A percentile compares a stretch with the other conserved stretches of the same genome.
phyloP scores from a whole-genome alignment of 345 rosid species.

The Populus tremula region DNA sequence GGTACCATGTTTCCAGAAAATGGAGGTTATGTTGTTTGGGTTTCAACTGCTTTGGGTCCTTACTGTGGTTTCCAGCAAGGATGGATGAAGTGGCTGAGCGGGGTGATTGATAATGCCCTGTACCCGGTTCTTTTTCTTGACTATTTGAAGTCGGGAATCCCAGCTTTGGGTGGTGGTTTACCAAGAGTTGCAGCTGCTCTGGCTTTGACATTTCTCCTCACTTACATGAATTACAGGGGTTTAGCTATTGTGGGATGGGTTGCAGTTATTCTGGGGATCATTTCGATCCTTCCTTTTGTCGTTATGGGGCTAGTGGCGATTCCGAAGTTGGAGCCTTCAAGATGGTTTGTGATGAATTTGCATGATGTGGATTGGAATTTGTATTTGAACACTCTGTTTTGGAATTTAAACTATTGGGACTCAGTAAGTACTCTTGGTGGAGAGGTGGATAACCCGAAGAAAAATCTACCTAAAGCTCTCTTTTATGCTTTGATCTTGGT shows the following conservation, averaged over 20 bases:
- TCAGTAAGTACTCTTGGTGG: constrained; percentile 72
- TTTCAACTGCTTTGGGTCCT: constrained; percentile 62
- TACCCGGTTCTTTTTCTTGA: constrained; percentile 76
- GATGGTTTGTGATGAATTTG: constrained; percentile 58
- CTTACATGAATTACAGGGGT: constrained; percentile 71
- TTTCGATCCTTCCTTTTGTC: constrained; percentile 67
- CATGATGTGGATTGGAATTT: constrained; percentile 55
- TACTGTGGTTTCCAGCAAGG: constrained; percentile 87
- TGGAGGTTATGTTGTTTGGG: constrained; percentile 89
- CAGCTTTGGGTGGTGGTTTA: constrained; percentile 51
- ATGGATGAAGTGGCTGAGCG: constrained; percentile 85
- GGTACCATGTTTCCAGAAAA: constrained; percentile 81
- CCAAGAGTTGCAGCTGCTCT: constrained; percentile 46
- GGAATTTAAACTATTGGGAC: constrained; percentile 83
- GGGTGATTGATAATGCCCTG: constrained; percentile 70
- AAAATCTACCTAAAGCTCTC: constrained; percentile 65
- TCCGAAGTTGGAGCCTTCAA: constrained; percentile 59
- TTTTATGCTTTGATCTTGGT: constrained; percentile 63
- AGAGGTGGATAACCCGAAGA: constrained; percentile 66
- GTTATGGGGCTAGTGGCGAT: constrained; percentile 63
- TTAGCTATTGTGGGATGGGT: constrained; percentile 64
- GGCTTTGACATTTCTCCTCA: constrained; percentile 47
- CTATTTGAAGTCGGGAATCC: constrained; percentile 58
- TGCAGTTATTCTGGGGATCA: constrained; percentile 60
- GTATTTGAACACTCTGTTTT: constrained; percentile 68